Base-by-base conservation (phyloP, 1,284 basidiomycete species). In the Sphagnurus paluster region DNA sequence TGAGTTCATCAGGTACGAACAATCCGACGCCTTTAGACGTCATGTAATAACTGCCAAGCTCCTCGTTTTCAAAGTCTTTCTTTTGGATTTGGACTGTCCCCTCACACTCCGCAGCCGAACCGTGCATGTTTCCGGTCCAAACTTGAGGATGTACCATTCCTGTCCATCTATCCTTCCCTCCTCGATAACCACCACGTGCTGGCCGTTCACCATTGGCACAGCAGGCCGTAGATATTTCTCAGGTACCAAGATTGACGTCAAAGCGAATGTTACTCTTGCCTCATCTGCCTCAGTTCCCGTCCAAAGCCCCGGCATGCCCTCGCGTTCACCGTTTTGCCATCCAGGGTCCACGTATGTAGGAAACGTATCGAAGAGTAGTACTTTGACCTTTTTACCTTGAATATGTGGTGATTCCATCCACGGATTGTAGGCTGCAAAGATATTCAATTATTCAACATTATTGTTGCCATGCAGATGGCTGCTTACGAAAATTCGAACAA, bases 271-370 rank as follows among this genome's bases (percentile, higher is more conserved):
- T 21, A 43, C 26, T 8, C 20, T 34, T 3, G 29, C 29, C 3
- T 5, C 7, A 13, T 9, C 11, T 6, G 24, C 42, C 11, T 35
- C 34, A n/a, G 16, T 36, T 2, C 42, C 42, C 4, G 20, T 3
- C 42, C 42, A 43, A 7, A 43, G 3, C 29, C 42, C 32, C 4
- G 7, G 9, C 13, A 28, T 35, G 17, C 21, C 42, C 16, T 43
- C 42, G n/a, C 20, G n/a, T 20, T 36, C 25, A 7, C 42, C 42
- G 23, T 26, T 2, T 30, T 30, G 26, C 42, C 42, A 44, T 13
- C 42, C 42, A 1, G 42, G 42, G 26, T 44, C 42, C 2, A 10
- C 4, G 10, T 37, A 35, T 3, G 38, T 19, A 2, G 42, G 7
- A 10, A 21, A 37, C 3, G 34, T 44, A n/a, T 38, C 14, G 7